Base-by-base conservation (phyloP, 169 alveolate genomes). In the Besnoitia besnoiti region DNA sequence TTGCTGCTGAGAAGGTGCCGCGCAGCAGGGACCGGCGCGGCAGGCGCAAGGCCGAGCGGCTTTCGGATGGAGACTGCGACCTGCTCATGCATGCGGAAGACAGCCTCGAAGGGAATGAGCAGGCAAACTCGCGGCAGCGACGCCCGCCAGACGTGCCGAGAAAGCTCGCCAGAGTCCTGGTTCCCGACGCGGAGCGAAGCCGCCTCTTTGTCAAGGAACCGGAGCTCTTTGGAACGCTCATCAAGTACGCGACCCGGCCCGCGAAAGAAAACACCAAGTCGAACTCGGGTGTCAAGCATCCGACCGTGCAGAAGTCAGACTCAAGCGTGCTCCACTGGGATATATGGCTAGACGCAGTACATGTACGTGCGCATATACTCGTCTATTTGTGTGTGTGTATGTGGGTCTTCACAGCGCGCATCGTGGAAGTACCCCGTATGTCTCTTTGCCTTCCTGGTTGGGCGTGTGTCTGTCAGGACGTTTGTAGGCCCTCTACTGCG, bases 401-500 rank as follows among this genome's bases (percentile, higher is more conserved):
- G 67, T 16, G 67, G 67, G 14, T 51, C 67, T 24, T 51, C 24
- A 24, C 67, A 14, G 67, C 24, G 67, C 67, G 14, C 67, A n/a
- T n/a, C n/a, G n/a, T n/a, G n/a, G n/a, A n/a, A n/a, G 67, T 51
- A 16, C 67, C 24, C 67, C 67, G 24, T 51, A 51, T 51, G 67
- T 51, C n/a, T 51, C 67, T 51, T 51, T 51, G 67, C 24, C 67
- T 51, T 51, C 67, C 24, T 14, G 24, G 24, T 51, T 24, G 24
- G 24, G 14, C 67, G 14, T 51, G 12, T 85, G 90, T 35, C 55
- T 61, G 19, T 49, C 89, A 90, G 93, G 62, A 90, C 89, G 0
- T 61, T 90, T 40, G 90, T 67, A 21, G 42, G 87, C 33, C 84
- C 93, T n/a, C 44, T 90, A 84, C 89, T 90, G 89, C 89, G 80